phyloP scores from a whole-genome alignment of 1,284 basidiomycete species.

The Mycena citricolor region DNA sequence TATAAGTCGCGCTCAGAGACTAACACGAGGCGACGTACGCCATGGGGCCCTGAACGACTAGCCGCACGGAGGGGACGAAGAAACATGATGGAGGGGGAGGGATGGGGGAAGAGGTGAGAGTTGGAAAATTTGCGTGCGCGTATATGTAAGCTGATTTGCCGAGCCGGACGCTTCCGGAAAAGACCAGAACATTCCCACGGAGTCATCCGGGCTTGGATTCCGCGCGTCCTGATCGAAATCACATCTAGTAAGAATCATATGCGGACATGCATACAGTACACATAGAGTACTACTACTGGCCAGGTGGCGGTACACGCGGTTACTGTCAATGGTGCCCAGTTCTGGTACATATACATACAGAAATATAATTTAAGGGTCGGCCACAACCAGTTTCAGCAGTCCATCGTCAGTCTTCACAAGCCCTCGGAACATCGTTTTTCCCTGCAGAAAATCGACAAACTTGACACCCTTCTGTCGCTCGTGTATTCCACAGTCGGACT shows the following conservation, averaged over 20 bases:
- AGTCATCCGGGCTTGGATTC: too few relatives aligned
- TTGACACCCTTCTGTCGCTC: conserved; percentile 54
- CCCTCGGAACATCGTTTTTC: conserved; percentile 54
- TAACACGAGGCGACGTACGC: conserved; percentile 43
- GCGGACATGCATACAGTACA: too few relatives aligned
- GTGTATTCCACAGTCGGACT: conserved; percentile 30
- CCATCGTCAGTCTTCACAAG: conserved; percentile 41
- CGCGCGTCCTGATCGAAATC: too few relatives aligned
- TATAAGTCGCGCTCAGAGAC: conserved; percentile 5
- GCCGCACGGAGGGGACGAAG: conserved; percentile 59
- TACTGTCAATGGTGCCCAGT: too few relatives aligned
- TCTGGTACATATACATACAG: too few relatives aligned
- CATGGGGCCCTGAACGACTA: conserved; percentile 63
- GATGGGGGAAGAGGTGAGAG: conserved; percentile 34
- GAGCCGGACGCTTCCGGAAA: conserved; percentile 31
- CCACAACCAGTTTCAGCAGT: conserved; percentile 31
- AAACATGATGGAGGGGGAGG: conserved; percentile 55
- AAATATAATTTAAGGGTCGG: too few relatives aligned
- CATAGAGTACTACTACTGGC: too few relatives aligned
- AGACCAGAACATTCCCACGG: conserved; percentile 7
- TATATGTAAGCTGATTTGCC: conserved; percentile 41
- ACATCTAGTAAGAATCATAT: too few relatives aligned
- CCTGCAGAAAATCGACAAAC: conserved; percentile 57
- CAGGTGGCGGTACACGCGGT: too few relatives aligned
- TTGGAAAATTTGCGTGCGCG: conserved; percentile 42